Evolutionary conservation across 2,329 filamentous ascomycete genomes (phyloP).

Genomic region (Zasmidium citrigriseum): DNA sequence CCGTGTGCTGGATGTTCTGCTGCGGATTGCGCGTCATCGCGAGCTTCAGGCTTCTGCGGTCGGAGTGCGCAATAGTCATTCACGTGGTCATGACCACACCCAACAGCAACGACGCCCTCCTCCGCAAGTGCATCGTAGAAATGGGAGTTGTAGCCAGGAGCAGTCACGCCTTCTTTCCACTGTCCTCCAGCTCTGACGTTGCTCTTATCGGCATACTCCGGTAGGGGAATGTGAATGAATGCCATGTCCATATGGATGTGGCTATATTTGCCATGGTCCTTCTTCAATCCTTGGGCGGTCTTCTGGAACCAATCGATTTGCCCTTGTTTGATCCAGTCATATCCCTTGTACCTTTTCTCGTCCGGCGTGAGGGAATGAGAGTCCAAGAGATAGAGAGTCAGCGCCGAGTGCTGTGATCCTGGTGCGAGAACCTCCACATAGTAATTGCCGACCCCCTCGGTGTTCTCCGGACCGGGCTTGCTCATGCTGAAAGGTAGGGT

Average conservation of each 20-base stretch:
- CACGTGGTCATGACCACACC: slow-evolving; percentile 92
- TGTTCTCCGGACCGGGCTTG: slow-evolving; percentile 74
- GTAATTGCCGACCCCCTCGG: slow-evolving; percentile 95
- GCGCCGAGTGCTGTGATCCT: slow-evolving; percentile 80
- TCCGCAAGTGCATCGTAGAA: slow-evolving; percentile 88
- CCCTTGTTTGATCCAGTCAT: slow-evolving; percentile 93
- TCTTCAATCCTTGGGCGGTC: slow-evolving; percentile 72
- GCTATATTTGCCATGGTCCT: slow-evolving; percentile 70
- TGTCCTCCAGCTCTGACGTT: slow-evolving; percentile 63
- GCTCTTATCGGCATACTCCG: slow-evolving; percentile 72
- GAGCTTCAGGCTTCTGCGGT: slow-evolving; percentile 22
- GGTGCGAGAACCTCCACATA: slow-evolving; percentile 85
- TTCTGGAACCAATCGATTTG: slow-evolving; percentile 94
- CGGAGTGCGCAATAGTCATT: slow-evolving; percentile 90
- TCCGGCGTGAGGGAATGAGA: slow-evolving; percentile 91
- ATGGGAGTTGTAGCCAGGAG: slow-evolving; percentile 85
- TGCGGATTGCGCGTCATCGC: slow-evolving; percentile 8
- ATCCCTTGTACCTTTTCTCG: slow-evolving; percentile 83
- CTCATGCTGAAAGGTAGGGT: slow-evolving; percentile 87
- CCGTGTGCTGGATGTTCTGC: slow-evolving; percentile 9
- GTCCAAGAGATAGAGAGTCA: slow-evolving; percentile 94
- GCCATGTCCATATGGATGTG: slow-evolving; percentile 94
- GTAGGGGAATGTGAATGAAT: slow-evolving; percentile 95
- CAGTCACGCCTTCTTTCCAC: slow-evolving; percentile 82
- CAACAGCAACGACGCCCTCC: slow-evolving; percentile 81